phyloP scores from a whole-genome alignment of 345 rosid species.

The Toxicodendron radicans region DNA sequence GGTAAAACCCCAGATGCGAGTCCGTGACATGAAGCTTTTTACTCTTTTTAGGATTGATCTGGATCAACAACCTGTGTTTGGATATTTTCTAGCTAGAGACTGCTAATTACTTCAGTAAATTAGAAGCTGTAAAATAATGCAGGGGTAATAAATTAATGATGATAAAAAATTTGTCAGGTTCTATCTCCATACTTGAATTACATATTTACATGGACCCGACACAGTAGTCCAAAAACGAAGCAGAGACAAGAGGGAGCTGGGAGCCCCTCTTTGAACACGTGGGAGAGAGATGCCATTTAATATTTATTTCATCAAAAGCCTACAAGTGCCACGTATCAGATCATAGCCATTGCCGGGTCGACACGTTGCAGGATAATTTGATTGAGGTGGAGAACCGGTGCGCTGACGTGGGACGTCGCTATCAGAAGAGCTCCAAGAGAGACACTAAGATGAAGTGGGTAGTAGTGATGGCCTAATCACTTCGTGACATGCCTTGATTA shows the following conservation, averaged over 20 bases:
- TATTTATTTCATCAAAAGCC: slow-evolving; percentile 10
- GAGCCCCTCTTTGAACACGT: slow-evolving; percentile 27
- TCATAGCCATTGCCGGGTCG: neutral
- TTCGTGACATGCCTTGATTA: slow-evolving; percentile 34
- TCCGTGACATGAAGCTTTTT: neutral
- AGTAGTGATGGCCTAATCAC: slow-evolving; percentile 48
- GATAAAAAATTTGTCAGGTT: no score
- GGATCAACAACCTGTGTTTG: neutral
- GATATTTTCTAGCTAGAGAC: neutral
- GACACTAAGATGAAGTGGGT: slow-evolving; percentile 23
- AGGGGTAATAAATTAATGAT: no score
- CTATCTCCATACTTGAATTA: no score
- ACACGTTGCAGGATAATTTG: slow-evolving; percentile 32
- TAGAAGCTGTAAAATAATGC: no score
- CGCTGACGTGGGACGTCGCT: slow-evolving; percentile 45
- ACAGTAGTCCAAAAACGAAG: slow-evolving; percentile 5
- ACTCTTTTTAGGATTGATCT: neutral
- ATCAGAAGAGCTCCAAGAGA: slow-evolving; percentile 14
- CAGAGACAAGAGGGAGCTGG: neutral
- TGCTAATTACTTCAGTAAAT: no score
- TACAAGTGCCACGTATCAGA: slow-evolving; percentile 23
- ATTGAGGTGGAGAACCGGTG: slow-evolving; percentile 18
- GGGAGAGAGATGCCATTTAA: slow-evolving; percentile 27
- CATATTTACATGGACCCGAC: neutral
- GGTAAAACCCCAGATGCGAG: neutral